A percentile compares a stretch with the other conserved stretches of the same genome.
These are phyloP conservation scores for Komagataella phaffii DNA, from an alignment of 805 yeast genomes.

Conservation along the genomic window DNA sequence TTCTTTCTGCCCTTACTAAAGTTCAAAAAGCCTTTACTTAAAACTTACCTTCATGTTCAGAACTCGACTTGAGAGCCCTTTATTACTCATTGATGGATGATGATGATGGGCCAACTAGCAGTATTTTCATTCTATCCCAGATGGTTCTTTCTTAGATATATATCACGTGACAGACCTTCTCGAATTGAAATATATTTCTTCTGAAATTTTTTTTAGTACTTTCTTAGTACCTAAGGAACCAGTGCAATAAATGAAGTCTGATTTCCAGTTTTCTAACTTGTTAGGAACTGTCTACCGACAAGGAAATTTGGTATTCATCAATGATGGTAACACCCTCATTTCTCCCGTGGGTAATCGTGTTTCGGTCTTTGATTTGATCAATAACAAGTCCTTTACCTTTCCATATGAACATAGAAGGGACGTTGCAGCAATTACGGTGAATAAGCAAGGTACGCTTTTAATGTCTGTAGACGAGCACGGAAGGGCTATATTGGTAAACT, in stretches of 20 bases:
- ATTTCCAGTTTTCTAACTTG: conserved; percentile 75
- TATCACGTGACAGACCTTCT: background rate
- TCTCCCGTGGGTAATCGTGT: conserved; percentile 95
- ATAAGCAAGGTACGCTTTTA: conserved; percentile 67
- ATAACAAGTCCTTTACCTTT: conserved; percentile 79
- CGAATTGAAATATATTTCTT: background rate
- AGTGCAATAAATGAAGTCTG: conserved; percentile 54
- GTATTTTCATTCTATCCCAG: background rate
- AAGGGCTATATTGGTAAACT: conserved; percentile 83
- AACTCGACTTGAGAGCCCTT: conserved; percentile 49
- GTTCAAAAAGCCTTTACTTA: background rate
- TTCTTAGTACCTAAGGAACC: background rate
- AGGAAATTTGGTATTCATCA: conserved; percentile 79
- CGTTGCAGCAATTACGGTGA: conserved; percentile 66
- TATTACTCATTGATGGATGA: conserved; percentile 3
- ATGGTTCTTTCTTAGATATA: background rate
- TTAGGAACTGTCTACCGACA: conserved; percentile 90
- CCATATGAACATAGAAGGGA: conserved; percentile 87
- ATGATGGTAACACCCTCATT: conserved; percentile 71
- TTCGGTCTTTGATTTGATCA: conserved; percentile 72
- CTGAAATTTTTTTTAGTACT: background rate
- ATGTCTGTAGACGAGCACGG: conserved; percentile 85
- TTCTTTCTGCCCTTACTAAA: background rate
- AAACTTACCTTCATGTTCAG: conserved; percentile 55
- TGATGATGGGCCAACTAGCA: background rate